phyloP scores from a whole-genome alignment of 306 rosid species.

The Prosopis cineraria region DNA sequence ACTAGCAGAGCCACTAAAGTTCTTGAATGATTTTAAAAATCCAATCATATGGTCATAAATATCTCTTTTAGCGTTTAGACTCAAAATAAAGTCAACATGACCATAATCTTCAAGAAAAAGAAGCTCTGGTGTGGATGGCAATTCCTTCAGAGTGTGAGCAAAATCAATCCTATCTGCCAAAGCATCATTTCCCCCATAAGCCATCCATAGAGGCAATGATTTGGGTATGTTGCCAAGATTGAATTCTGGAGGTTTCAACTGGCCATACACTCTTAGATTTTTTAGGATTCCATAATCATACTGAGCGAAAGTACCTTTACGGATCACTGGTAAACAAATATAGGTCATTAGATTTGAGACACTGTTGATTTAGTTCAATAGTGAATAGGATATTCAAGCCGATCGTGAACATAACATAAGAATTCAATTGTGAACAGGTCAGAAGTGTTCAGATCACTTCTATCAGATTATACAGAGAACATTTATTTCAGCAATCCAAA shows the following conservation, averaged over 20 bases:
- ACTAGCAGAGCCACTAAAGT: conserved; percentile 42
- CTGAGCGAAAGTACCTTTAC: conserved; percentile 73
- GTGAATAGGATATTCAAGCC: neutral
- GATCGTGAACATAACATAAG: neutral
- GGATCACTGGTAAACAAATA: conserved; percentile 73
- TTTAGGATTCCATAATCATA: conserved; percentile 83
- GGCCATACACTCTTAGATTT: conserved; percentile 69
- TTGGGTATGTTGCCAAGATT: conserved; percentile 73
- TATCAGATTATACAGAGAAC: neutral
- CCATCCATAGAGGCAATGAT: conserved; percentile 92
- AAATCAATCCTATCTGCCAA: conserved; percentile 73
- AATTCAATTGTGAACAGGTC: neutral
- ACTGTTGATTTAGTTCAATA: neutral
- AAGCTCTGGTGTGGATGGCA: conserved; percentile 72
- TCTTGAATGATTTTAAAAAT: conserved; percentile 50
- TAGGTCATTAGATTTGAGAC: conserved; percentile 28
- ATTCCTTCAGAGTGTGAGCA: conserved; percentile 61
- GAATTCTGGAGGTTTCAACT: conserved; percentile 69
- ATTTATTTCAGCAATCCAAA: conserved; percentile 13
- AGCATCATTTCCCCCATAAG: conserved; percentile 83
- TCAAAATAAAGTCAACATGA: conserved; percentile 81
- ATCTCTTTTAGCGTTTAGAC: conserved; percentile 73
- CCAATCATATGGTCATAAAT: conserved; percentile 65
- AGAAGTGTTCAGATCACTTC: neutral
- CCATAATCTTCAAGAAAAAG: conserved; percentile 83